Percentiles rank a stretch among this genome's conserved stretches.
These are phyloP conservation scores for Margaritispora aquatica DNA, from an alignment of 495 filamentous ascomycete species.

Conservation along the genomic window DNA sequence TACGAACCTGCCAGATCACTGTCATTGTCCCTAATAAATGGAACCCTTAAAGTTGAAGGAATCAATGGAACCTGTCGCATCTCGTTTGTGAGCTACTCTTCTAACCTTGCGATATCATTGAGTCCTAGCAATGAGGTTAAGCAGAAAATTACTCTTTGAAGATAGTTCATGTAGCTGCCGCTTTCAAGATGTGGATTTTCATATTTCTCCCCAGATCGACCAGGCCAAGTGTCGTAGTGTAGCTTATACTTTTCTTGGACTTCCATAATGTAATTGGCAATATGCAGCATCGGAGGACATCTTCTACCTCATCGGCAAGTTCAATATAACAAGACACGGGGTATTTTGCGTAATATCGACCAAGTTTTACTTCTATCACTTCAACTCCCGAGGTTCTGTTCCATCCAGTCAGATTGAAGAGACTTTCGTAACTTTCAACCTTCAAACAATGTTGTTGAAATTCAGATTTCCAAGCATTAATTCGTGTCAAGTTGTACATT, in stretches of 20 bases:
- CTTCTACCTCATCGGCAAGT: neutral
- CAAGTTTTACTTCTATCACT: neutral
- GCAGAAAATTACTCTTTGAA: too few species aligned
- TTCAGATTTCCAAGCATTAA: neutral
- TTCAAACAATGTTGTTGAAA: neutral
- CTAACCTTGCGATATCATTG: neutral
- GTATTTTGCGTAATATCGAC: neutral
- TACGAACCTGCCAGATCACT: neutral
- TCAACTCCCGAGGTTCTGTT: neutral
- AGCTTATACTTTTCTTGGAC: neutral
- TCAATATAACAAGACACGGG: neutral
- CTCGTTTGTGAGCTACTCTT: neutral
- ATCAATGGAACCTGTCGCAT: neutral
- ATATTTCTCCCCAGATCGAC: neutral
- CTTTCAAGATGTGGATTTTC: too few species aligned
- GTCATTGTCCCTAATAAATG: neutral
- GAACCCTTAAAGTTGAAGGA: neutral
- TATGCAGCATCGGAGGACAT: neutral
- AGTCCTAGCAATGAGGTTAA: slow-evolving; percentile 3
- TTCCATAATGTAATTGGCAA: neutral
- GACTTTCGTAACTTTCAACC: neutral
- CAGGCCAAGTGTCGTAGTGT: neutral
- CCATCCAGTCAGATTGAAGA: neutral
- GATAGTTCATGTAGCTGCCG: too few species aligned
- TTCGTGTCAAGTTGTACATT: neutral